phyloP scores from a whole-genome alignment of 352 stramenopile genomes.

The Phytopythium aichiense region DNA sequence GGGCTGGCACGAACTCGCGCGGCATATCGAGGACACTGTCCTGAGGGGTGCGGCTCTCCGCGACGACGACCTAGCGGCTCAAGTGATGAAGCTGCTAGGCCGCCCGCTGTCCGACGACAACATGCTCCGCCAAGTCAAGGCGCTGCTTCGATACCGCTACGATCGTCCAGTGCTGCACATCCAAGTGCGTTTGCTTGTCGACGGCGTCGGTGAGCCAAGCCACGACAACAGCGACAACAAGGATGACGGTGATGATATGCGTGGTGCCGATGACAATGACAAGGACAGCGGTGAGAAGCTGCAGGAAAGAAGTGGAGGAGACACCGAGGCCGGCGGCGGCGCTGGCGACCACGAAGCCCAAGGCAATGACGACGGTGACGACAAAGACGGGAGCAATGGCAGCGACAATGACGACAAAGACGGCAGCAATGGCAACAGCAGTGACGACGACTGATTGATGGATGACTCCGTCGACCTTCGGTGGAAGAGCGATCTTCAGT shows the following conservation, averaged over 20 bases:
- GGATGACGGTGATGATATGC: background rate
- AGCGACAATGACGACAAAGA: background rate
- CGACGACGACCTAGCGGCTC: background rate
- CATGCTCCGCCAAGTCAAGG: background rate
- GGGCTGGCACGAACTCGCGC: background rate
- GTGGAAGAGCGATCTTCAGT: too few species aligned
- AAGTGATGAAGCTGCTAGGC: background rate
- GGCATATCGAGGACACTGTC: background rate
- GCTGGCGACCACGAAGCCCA: background rate
- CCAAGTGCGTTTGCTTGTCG: background rate
- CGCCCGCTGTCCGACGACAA: background rate
- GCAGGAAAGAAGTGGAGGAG: background rate
- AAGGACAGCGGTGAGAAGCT: background rate
- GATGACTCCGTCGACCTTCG: too few species aligned
- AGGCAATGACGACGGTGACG: background rate
- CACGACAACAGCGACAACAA: background rate
- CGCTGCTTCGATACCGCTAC: background rate
- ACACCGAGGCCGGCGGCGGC: too few species aligned
- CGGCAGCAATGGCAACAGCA: too few species aligned
- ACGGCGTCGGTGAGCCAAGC: background rate
- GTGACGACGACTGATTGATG: background rate
- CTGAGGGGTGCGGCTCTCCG: background rate
- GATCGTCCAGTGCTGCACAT: background rate
- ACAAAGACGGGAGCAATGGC: background rate
- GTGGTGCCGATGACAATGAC: too few species aligned